Evolutionary conservation across 2,329 filamentous ascomycete genomes (phyloP), one percentile per base, ranked within the genome.

Genomic region (Ceratocystis papillata): DNA sequence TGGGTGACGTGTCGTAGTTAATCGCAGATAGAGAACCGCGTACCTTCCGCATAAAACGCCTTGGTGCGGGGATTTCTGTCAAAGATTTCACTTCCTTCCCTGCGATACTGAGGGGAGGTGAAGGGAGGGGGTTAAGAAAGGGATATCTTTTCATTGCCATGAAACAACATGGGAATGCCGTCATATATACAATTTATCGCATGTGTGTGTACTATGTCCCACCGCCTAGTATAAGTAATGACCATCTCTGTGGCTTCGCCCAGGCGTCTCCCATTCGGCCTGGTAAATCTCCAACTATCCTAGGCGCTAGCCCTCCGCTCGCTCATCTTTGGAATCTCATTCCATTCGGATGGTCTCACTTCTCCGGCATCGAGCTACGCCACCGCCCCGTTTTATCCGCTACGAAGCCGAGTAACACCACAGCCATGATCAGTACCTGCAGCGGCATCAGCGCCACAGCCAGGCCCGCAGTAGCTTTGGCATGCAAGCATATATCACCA

Each of bases 371-470:
- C 6, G 22, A 44, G 53, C 25, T 46, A 20, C 28, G 50, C 61
- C 50, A 64, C 3, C 17, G 44, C 65, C 10, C 60, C 15, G 28
- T 45, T 45, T 65, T 64, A 5, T 65, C 57, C 4, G 41, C 33
- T 30, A 67, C 44, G 5, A 65, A 61, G 17, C 46, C 77, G 68
- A 77, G 79, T 17, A 73, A 77, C 2, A 79, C 78, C 25, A 79
- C 71, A 1, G 73, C 78, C 53, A 86, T 70, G 1, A 80, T 75
- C 17, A 79, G 70, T 2, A 79, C 74, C 74, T 86, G 79, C 53
- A 86, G 72, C 10, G 83, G 83, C 37, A 86, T 79, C 62, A 86
- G 76, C 69, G 84, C 72, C 66, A 84, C 76, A 28, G 79, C 77
- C 57, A 87, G 74, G 69, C 80, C 81, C 33, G 85, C 73, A 1